Evolutionary conservation across 2,329 filamentous ascomycete genomes (phyloP).

Genomic region (Colletotrichum sp.): DNA sequence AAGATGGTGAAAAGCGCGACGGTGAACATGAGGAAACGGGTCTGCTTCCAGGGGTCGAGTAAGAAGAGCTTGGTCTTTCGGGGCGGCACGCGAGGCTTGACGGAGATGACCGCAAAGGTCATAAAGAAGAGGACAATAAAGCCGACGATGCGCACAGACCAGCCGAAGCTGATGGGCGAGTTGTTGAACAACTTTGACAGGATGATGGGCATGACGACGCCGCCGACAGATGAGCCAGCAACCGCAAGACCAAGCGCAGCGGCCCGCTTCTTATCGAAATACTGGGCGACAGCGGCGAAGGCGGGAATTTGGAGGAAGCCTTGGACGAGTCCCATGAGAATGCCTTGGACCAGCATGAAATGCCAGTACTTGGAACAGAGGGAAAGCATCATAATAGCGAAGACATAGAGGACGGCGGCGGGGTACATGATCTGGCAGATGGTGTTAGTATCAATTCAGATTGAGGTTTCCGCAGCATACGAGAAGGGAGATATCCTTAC

Average conservation of each 20-base stretch:
- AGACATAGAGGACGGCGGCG: slow-evolving; percentile 29
- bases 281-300: slow-evolving; percentile 48
- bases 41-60: slow-evolving; percentile 36
- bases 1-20: slow-evolving; percentile 41
- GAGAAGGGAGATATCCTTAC: slow-evolving; percentile 24
- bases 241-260: slow-evolving; percentile 51
- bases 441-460: neutral
- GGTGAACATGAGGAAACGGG: slow-evolving; percentile 31
- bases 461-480: neutral
- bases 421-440: slow-evolving; percentile 31
- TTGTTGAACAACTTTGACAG: slow-evolving; percentile 52
- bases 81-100: slow-evolving; percentile 39
- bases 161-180: slow-evolving; percentile 49
- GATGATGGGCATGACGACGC: slow-evolving; percentile 55
- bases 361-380: slow-evolving; percentile 54
- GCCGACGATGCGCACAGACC: slow-evolving; percentile 56
- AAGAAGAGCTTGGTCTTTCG: slow-evolving; percentile 44
- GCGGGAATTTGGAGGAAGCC: slow-evolving; percentile 49
- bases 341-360: slow-evolving; percentile 54
- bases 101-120: slow-evolving; percentile 38
- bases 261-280: slow-evolving; percentile 50
- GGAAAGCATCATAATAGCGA: slow-evolving; percentile 48
- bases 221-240: slow-evolving; percentile 55
- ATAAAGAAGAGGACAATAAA: slow-evolving; percentile 53
- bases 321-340: slow-evolving; percentile 45